These are phyloP conservation scores for Fomitopsis serialis DNA, from an alignment of 768 basidiomycete genomes.

Conservation along the genomic window DNA sequence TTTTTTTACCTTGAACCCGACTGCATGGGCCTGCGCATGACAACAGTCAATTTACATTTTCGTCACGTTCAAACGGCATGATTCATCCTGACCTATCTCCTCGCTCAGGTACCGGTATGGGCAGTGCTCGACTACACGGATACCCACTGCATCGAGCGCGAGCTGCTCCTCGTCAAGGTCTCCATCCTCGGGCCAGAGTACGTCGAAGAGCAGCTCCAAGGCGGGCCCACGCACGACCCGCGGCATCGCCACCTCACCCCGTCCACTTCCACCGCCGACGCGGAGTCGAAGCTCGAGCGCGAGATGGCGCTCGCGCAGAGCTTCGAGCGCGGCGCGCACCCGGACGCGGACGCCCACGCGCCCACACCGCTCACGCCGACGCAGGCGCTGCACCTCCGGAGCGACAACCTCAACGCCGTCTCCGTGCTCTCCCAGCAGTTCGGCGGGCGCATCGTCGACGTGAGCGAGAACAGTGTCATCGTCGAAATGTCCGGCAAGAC, in stretches of 20 bases:
- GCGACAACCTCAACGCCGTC: slow-evolving; percentile 86
- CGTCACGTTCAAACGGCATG: no score
- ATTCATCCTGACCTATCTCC: no score
- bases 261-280: slow-evolving; percentile 10
- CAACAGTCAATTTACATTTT: no score
- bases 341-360: slow-evolving; percentile 24
- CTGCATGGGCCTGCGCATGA: no score
- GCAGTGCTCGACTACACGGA: slow-evolving; percentile 97
- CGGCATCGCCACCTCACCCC: slow-evolving; percentile 31
- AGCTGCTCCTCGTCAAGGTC: slow-evolving; percentile 91
- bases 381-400: slow-evolving; percentile 84
- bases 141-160: slow-evolving; percentile 85
- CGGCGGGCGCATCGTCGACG: slow-evolving; percentile 88
- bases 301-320: slow-evolving; percentile 71
- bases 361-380: slow-evolving; percentile 45
- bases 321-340: slow-evolving; percentile 57
- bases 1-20: no score
- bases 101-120: slow-evolving; percentile 99
- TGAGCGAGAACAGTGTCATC: slow-evolving; percentile 91
- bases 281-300: slow-evolving; percentile 54
- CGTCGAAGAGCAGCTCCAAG: slow-evolving; percentile 84
- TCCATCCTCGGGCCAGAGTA: slow-evolving; percentile 98
- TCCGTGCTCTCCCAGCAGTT: slow-evolving; percentile 82
- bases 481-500: slow-evolving; percentile 95
- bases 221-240: slow-evolving; percentile 80